Conservation (phyloP, 2,329 filamentous ascomycete genomes). For the Diatrype stigma region DNA sequence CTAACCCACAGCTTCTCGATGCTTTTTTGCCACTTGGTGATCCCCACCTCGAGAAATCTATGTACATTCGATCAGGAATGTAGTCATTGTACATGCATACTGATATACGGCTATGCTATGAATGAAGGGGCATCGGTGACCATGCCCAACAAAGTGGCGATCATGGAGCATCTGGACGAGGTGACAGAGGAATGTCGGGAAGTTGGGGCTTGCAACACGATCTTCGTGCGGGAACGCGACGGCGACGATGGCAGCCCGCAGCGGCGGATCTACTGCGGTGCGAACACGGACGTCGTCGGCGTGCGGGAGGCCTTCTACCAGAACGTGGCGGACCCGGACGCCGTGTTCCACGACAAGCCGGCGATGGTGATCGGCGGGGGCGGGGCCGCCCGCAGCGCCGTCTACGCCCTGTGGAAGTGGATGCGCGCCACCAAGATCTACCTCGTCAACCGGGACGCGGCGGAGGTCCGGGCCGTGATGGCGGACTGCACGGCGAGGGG, state of each 20-base stretch:
- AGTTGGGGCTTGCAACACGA: conserved; percentile 76
- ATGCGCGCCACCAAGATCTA: conserved; percentile 67
- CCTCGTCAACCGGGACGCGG: conserved; percentile 68
- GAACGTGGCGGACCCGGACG: conserved; percentile 43
- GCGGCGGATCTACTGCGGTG: conserved; percentile 60
- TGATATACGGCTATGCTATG: no score
- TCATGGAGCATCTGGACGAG: conserved; percentile 68
- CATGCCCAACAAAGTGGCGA: conserved; percentile 80
- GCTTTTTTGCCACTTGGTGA: no score
- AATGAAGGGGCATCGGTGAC: conserved; percentile 70
- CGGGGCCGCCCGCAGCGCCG: conserved; percentile 71
- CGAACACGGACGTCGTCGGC: conserved; percentile 78
- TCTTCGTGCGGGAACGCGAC: conserved; percentile 56
- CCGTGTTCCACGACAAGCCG: conserved; percentile 53
- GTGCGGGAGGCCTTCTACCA: conserved; percentile 68
- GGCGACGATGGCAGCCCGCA: no score
- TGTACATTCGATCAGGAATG: no score
- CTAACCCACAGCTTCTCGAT: no score
- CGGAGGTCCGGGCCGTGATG: conserved; percentile 64
- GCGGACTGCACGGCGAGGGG: conserved; percentile 56
- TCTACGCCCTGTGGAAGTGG: conserved; percentile 70
- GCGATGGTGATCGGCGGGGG: conserved; percentile 74
- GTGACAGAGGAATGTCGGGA: conserved; percentile 68
- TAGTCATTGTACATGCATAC: no score
- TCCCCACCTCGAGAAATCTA: no score